Conservation (phyloP, 2,329 filamentous ascomycete species). For the Calonectria fujianensis region DNA sequence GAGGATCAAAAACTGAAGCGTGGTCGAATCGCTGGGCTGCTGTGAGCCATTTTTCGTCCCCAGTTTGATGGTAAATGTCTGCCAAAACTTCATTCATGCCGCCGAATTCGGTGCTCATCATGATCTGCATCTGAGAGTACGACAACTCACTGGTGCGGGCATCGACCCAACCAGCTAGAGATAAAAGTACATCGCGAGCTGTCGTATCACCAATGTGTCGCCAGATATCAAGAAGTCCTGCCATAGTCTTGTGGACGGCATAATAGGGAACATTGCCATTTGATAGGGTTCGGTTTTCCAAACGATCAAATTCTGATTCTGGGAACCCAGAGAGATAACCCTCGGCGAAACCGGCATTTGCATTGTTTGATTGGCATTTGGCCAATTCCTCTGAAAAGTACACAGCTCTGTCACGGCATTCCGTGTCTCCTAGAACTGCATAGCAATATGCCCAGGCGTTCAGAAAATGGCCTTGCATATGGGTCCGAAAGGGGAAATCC, state of each 20-base stretch:
- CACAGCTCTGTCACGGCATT: slow-evolving; percentile 66
- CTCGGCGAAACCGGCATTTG: slow-evolving; percentile 62
- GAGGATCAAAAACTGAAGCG: slow-evolving; percentile 66
- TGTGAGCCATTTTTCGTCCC: slow-evolving; percentile 66
- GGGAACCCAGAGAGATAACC: slow-evolving; percentile 72
- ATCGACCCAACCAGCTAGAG: slow-evolving; percentile 69
- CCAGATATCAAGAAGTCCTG: slow-evolving; percentile 71
- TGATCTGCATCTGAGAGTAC: slow-evolving; percentile 66
- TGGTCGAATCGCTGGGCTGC: slow-evolving; percentile 71
- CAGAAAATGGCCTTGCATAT: slow-evolving; percentile 71
- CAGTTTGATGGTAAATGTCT: slow-evolving; percentile 68
- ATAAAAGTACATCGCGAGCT: slow-evolving; percentile 66
- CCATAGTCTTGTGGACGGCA: slow-evolving; percentile 72
- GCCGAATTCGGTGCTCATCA: slow-evolving; percentile 70
- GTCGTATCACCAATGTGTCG: slow-evolving; percentile 64
- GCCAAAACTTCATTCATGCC: slow-evolving; percentile 73
- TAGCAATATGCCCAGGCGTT: slow-evolving; percentile 71
- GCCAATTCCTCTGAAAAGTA: slow-evolving; percentile 68
- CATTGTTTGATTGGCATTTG: slow-evolving; percentile 72
- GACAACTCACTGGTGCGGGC: slow-evolving; percentile 65
- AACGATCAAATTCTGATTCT: slow-evolving; percentile 67
- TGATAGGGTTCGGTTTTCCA: slow-evolving; percentile 65
- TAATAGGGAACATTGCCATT: slow-evolving; percentile 74
- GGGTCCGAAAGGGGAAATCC: slow-evolving; percentile 71
- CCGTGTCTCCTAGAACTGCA: slow-evolving; percentile 63